Percentiles rank a stretch among this genome's conserved stretches.
Evolutionary conservation across 2,329 filamentous ascomycete genomes (phyloP).

Genomic region (Cladophialophora exuberans): DNA sequence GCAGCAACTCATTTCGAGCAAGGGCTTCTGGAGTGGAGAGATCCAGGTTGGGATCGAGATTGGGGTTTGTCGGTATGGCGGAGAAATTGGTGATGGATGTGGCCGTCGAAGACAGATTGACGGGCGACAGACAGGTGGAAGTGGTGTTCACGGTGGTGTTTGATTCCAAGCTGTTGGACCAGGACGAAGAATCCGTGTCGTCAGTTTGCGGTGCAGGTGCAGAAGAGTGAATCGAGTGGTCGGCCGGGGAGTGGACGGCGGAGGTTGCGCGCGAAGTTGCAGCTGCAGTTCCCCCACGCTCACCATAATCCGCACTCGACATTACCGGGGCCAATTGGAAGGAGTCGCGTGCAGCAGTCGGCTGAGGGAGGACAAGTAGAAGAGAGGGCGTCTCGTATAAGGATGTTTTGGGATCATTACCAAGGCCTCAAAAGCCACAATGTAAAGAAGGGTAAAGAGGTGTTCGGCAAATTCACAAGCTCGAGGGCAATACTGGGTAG

Average conservation of each 20-base stretch:
- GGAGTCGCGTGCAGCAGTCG: constrained; percentile 29
- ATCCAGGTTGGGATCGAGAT: constrained; percentile 30
- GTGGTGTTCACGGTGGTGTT: constrained; percentile 22
- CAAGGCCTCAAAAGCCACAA: constrained; percentile 19
- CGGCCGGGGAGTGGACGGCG: constrained; percentile 36
- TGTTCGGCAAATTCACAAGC: constrained; percentile 5
- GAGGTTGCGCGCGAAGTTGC: constrained; percentile 33
- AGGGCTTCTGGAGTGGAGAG: constrained; percentile 38
- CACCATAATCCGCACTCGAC: constrained; percentile 38
- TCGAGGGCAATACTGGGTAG: too few relatives aligned
- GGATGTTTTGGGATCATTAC: constrained; percentile 21
- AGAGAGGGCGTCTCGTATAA: neutral
- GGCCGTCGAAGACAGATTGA: constrained; percentile 36
- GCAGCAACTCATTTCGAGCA: constrained; percentile 60
- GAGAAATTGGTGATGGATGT: constrained; percentile 26
- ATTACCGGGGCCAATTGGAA: constrained; percentile 30
- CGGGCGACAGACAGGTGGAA: constrained; percentile 26
- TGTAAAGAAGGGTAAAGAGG: constrained; percentile 18
- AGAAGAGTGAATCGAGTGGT: constrained; percentile 31
- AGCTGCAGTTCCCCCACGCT: constrained; percentile 39
- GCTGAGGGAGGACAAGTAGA: constrained; percentile 15
- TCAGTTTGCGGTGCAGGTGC: constrained; percentile 34
- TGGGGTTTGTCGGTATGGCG: constrained; percentile 16
- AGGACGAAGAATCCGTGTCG: constrained; percentile 39
- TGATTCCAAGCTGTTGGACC: constrained; percentile 38